phyloP scores from a whole-genome alignment of 1,139 yeast species.

The Petasospora fabianii region DNA sequence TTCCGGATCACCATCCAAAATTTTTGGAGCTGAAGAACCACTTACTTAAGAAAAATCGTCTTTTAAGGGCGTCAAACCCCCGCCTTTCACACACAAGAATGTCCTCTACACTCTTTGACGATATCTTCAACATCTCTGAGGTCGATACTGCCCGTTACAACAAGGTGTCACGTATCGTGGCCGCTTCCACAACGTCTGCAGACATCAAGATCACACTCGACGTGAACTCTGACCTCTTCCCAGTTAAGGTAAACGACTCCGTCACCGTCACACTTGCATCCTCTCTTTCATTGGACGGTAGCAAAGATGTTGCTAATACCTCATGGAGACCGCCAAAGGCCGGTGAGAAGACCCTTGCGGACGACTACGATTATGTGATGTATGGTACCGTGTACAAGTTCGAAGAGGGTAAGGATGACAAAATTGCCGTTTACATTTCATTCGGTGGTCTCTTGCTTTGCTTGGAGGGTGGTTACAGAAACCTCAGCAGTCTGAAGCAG shows the following conservation, averaged over 20 bases:
- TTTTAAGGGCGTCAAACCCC: not conserved
- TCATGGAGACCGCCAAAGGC: constrained; percentile 93
- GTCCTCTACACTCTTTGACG: constrained; percentile 90
- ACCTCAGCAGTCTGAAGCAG: constrained; percentile 83
- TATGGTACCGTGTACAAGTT: constrained; percentile 97
- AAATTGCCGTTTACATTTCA: constrained; percentile 80
- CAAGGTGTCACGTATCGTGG: constrained; percentile 87
- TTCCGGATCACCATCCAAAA: too few relatives aligned
- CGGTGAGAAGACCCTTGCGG: constrained; percentile 83
- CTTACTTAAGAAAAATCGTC: too few relatives aligned
- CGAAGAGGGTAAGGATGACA: constrained; percentile 76
- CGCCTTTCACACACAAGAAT: constrained; percentile 30
- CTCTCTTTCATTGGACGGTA: constrained; percentile 57
- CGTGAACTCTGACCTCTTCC: constrained; percentile 89
- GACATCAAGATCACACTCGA: constrained; percentile 87
- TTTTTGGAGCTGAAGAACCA: too few relatives aligned
- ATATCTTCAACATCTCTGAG: constrained; percentile 81
- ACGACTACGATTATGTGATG: constrained; percentile 98
- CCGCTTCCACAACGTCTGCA: constrained; percentile 77
- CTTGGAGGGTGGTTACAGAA: constrained; percentile 92
- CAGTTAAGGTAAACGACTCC: constrained; percentile 73
- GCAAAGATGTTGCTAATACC: constrained; percentile 45
- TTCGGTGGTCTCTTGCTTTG: constrained; percentile 95
- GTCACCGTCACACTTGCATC: constrained; percentile 88
- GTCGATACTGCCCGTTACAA: constrained; percentile 90